phyloP scores from a whole-genome alignment of 2,329 filamentous ascomycete genomes.

The Malbranchea cinnamomea region DNA sequence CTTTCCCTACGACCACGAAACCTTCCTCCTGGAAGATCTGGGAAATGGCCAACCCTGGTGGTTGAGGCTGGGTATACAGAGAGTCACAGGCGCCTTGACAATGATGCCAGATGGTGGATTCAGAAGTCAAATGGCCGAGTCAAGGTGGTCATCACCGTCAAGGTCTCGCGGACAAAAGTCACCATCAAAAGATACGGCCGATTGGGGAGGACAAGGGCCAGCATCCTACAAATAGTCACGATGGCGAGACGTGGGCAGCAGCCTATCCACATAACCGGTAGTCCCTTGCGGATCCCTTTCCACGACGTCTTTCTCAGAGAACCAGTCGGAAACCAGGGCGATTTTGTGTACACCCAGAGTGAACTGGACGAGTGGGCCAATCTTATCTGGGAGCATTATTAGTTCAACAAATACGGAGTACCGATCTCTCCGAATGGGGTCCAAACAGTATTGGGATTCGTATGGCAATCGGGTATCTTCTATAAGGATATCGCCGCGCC shows the following conservation, averaged over 20 bases:
- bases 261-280: neutral
- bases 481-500: too few relatives aligned
- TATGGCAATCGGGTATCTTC: too few relatives aligned
- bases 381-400: too few relatives aligned
- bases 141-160: constrained; percentile 2
- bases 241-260: constrained; percentile 1
- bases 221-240: neutral
- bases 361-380: too few relatives aligned
- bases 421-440: too few relatives aligned
- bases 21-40: constrained; percentile 2
- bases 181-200: constrained; percentile 1
- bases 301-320: constrained; percentile 4
- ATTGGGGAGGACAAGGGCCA: constrained; percentile 1
- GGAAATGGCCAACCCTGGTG: constrained; percentile 5
- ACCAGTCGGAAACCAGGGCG: constrained; percentile 1
- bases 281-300: constrained; percentile 6
- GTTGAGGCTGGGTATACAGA: constrained; percentile 1
- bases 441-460: too few relatives aligned
- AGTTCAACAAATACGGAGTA: too few relatives aligned
- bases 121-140: constrained; percentile 2
- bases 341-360: too few relatives aligned
- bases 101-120: constrained; percentile 1
- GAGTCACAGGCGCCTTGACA: neutral
- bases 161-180: constrained; percentile 3
- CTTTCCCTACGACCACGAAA: neutral